Evolutionary conservation across 305 asterid species (phyloP), one percentile per base, ranked within the genome.

Genomic region (Andrographis paniculata): DNA sequence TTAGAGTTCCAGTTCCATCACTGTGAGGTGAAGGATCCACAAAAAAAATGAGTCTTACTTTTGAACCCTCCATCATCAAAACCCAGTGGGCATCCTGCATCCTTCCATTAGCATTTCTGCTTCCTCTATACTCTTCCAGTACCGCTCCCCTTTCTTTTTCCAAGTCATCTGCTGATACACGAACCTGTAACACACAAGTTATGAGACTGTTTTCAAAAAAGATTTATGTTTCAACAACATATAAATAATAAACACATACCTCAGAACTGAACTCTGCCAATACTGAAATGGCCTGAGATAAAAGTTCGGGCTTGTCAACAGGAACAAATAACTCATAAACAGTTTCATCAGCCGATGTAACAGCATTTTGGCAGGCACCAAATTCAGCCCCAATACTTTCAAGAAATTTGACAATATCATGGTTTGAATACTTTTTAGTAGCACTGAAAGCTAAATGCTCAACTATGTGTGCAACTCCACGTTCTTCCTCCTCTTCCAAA

Each of bases 391-490:
- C 97, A 42, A 88, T 74, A 59, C 95, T 84, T 73, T 88, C 97
- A 43, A 88, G 85, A 76, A 88, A 88, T 58, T 72, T 88, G 77
- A 88, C 76, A 49, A 88, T 75, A 68, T 84, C 97, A 61, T 88
- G 95, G 56, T 88, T 88, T 14, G 94, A 67, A 60, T 84, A 88
- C 62, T 84, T 88, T 59, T 77, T 70, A 52, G 97, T 88, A 56
- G 95, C 95, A 74, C 97, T 88, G 69, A 88, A 88, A 53, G 95
- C 95, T 50, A 88, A 82, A 76, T 88, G 97, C 88, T 88, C 97
- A 63, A 84, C 78, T 59, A 88, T 75, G 61, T 88, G 97, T 75
- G 95, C 97, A 63, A 88, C 94, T 64, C 95, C 97, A 50, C 97
- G 95, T 75, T 88, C 97, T 50, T 82, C 94, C 62, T 88, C 94